These are phyloP conservation scores for Paecilomyces dactylethromorphus DNA, from an alignment of 2,329 filamentous ascomycete genomes.

Conservation along the genomic window DNA sequence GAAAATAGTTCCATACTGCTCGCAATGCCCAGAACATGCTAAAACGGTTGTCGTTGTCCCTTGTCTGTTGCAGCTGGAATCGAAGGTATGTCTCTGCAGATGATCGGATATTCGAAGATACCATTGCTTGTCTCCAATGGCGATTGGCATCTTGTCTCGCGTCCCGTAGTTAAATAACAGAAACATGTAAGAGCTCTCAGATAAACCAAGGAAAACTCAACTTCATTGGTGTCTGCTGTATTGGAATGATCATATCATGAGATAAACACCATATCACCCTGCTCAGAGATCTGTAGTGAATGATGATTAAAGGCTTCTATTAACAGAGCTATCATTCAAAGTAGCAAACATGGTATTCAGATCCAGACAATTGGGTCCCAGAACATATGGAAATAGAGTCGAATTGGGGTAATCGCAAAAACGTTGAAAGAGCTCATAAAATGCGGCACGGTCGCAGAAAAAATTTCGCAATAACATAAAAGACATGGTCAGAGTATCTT, in stretches of 20 bases:
- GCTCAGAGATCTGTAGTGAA: not conserved
- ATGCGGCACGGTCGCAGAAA: not conserved
- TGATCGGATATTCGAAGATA: not conserved
- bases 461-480: not conserved
- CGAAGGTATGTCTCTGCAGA: not conserved
- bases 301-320: not conserved
- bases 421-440: not conserved
- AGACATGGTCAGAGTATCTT: not conserved
- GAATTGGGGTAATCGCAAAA: constrained; percentile 9
- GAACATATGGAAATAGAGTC: constrained; percentile 4
- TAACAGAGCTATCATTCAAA: not conserved
- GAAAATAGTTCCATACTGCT: not conserved
- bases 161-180: too few relatives aligned
- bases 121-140: too few relatives aligned
- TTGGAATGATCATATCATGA: not conserved
- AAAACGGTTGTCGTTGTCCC: not conserved
- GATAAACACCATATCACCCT: not conserved
- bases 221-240: not conserved
- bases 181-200: too few relatives aligned
- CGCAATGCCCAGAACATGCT: not conserved
- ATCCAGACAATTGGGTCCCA: constrained; percentile 10
- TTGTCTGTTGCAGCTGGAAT: not conserved
- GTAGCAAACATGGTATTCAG: constrained; percentile 1
- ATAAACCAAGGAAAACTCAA: not conserved
- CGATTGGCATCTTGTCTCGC: too few relatives aligned